Conservation (phyloP, 148 eudicot genomes). For the Nepenthes gracilis region DNA sequence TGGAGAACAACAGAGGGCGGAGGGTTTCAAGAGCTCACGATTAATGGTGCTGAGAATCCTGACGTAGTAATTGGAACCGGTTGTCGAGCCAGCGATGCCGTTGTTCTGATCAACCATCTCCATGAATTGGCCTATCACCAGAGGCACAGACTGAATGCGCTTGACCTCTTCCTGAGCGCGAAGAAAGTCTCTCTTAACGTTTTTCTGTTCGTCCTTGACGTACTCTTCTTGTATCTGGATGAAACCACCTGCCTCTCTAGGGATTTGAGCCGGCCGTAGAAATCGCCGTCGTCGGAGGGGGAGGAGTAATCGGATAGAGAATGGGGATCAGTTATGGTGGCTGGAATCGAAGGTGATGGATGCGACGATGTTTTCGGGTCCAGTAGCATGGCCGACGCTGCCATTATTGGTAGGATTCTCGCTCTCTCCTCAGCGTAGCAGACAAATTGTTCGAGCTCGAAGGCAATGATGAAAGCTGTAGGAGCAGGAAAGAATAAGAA, state of each 20-base stretch:
- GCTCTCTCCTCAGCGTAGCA: too few relatives aligned
- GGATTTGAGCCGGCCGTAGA: slow-evolving; percentile 50
- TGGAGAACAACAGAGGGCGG: slow-evolving; percentile 73
- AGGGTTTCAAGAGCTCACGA: slow-evolving; percentile 60
- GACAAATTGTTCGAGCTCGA: too few relatives aligned
- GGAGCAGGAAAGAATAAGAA: too few relatives aligned
- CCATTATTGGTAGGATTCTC: slow-evolving; percentile 3
- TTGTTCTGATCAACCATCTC: slow-evolving; percentile 78
- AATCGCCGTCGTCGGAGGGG: slow-evolving; percentile 42
- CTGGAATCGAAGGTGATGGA: slow-evolving; percentile 14
- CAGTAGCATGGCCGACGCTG: slow-evolving; percentile 11
- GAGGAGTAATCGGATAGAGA: slow-evolving; percentile 3
- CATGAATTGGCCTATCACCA: slow-evolving; percentile 88
- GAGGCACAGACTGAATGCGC: slow-evolving; percentile 75
- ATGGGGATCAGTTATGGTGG: slow-evolving; percentile 2
- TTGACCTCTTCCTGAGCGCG: slow-evolving; percentile 84
- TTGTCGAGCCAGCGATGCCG: slow-evolving; percentile 77
- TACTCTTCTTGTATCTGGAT: slow-evolving; percentile 75
- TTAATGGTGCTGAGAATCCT: slow-evolving; percentile 71
- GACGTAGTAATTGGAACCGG: slow-evolving; percentile 76
- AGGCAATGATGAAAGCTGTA: too few relatives aligned
- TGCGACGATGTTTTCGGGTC: slow-evolving; percentile 8
- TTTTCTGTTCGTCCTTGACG: slow-evolving; percentile 78
- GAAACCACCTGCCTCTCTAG: slow-evolving; percentile 62
- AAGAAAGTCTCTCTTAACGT: slow-evolving; percentile 59